Conservation (phyloP, 2,329 filamentous ascomycete species). For the Balansia obtecta region DNA sequence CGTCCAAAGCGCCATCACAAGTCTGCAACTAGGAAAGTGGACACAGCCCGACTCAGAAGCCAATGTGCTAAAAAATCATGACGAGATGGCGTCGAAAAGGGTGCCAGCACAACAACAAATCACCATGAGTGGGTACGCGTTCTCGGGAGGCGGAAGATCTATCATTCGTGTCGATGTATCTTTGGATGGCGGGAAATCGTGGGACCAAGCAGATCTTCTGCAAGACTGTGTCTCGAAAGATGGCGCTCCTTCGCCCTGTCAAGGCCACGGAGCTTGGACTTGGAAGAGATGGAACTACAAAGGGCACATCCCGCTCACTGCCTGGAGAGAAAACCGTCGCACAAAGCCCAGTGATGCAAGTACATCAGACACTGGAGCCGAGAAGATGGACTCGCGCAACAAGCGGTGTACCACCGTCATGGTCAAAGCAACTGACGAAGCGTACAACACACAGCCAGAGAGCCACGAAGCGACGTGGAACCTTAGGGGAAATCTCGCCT, state of each 20-base stretch:
- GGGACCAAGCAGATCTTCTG: slow-evolving; percentile 50
- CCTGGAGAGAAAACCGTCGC: slow-evolving; percentile 12
- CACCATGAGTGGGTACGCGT: slow-evolving; percentile 50
- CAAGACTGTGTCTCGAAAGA: slow-evolving; percentile 29
- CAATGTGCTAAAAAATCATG: not conserved
- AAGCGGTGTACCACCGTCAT: slow-evolving; percentile 37
- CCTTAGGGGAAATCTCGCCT: slow-evolving; percentile 50
- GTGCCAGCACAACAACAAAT: slow-evolving; percentile 16
- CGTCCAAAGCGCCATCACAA: slow-evolving; percentile 54
- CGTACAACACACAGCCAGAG: slow-evolving; percentile 55
- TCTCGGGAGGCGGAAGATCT: slow-evolving; percentile 52
- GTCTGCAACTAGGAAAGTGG: slow-evolving; percentile 30
- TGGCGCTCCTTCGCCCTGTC: slow-evolving; percentile 15
- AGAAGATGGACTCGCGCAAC: slow-evolving; percentile 10
- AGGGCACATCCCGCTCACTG: slow-evolving; percentile 27
- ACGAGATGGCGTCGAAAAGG: not conserved
- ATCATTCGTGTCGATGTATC: slow-evolving; percentile 58
- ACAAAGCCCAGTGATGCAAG: slow-evolving; percentile 1
- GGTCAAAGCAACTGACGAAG: slow-evolving; percentile 54
- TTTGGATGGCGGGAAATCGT: slow-evolving; percentile 48
- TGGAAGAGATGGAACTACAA: slow-evolving; percentile 53
- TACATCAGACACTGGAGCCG: slow-evolving; percentile 1
- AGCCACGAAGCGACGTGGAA: slow-evolving; percentile 49
- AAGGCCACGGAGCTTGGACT: slow-evolving; percentile 42
- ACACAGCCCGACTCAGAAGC: not conserved